Conservation (phyloP, 345 rosid species). For the Acer negundo region DNA sequence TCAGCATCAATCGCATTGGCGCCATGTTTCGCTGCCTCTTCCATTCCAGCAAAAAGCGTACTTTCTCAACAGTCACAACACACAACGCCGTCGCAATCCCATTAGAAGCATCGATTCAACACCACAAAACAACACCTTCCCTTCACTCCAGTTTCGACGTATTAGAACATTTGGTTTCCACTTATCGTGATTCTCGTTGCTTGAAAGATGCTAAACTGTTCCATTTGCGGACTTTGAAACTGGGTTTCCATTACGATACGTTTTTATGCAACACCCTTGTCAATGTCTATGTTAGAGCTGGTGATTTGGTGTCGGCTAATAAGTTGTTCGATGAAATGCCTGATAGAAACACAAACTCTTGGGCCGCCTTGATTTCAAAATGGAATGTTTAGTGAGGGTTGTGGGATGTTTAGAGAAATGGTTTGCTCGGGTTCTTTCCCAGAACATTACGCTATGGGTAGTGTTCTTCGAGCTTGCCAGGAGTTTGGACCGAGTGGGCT, state of each 20-base stretch:
- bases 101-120: slow-evolving; percentile 18
- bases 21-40: slow-evolving; percentile 40
- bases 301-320: slow-evolving; percentile 51
- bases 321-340: slow-evolving; percentile 82
- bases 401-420: slow-evolving; percentile 53
- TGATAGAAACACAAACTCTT: slow-evolving; percentile 59
- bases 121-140: slow-evolving; percentile 16
- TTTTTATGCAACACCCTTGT: slow-evolving; percentile 71
- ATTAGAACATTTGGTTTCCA: slow-evolving; percentile 34
- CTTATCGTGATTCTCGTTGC: slow-evolving; percentile 34
- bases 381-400: slow-evolving; percentile 56
- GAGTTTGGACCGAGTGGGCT: slow-evolving; percentile 41
- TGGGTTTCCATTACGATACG: slow-evolving; percentile 52
- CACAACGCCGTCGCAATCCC: slow-evolving; percentile 12
- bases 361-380: slow-evolving; percentile 79
- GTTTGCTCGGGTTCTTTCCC: slow-evolving; percentile 47
- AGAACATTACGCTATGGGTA: slow-evolving; percentile 65
- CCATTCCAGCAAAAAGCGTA: slow-evolving; percentile 19
- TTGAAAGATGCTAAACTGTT: slow-evolving; percentile 44
- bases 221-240: slow-evolving; percentile 49
- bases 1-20: neutral
- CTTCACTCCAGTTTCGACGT: slow-evolving; percentile 22
- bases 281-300: slow-evolving; percentile 45
- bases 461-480: slow-evolving; percentile 76
- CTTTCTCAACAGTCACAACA: slow-evolving; percentile 15